phyloP scores from a whole-genome alignment of 208 protist species.

The Trichomonas tenax region DNA sequence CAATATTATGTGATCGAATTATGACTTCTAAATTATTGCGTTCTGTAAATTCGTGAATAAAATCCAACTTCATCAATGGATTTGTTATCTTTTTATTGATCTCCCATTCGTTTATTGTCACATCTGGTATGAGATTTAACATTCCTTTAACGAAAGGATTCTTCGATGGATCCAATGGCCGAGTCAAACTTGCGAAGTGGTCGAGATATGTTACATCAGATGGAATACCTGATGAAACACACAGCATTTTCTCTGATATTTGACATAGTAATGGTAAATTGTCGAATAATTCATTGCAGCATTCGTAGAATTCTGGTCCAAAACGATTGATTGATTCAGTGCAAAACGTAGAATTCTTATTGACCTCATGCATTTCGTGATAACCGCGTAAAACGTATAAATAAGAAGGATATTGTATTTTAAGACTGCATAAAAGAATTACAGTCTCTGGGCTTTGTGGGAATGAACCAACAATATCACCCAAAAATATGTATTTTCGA shows the following conservation, averaged over 20 bases:
- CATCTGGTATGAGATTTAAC: slow-evolving; percentile 92
- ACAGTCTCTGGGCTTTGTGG: slow-evolving; percentile 61
- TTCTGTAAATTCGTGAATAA: slow-evolving; percentile 87
- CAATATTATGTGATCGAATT: slow-evolving; percentile 89
- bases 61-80: slow-evolving; percentile 86
- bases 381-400: slow-evolving; percentile 87
- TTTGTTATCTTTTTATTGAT: slow-evolving; percentile 91
- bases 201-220: slow-evolving; percentile 69
- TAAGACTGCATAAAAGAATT: slow-evolving; percentile 70
- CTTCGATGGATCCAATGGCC: slow-evolving; percentile 67
- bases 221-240: slow-evolving; percentile 57
- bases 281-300: slow-evolving; percentile 61
- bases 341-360: slow-evolving; percentile 51
- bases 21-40: slow-evolving; percentile 96
- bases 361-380: slow-evolving; percentile 88
- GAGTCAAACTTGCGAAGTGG: slow-evolving; percentile 74
- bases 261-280: slow-evolving; percentile 55
- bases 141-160: slow-evolving; percentile 90
- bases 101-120: slow-evolving; percentile 74
- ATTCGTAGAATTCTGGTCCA: slow-evolving; percentile 47
- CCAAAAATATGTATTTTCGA: slow-evolving; percentile 92
- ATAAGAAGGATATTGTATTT: slow-evolving; percentile 68
- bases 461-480: slow-evolving; percentile 26
- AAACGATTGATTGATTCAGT: slow-evolving; percentile 38
- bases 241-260: slow-evolving; percentile 36